Base-by-base conservation (phyloP, 345 rosid genomes). In the Lenwebbia sp. region DNA sequence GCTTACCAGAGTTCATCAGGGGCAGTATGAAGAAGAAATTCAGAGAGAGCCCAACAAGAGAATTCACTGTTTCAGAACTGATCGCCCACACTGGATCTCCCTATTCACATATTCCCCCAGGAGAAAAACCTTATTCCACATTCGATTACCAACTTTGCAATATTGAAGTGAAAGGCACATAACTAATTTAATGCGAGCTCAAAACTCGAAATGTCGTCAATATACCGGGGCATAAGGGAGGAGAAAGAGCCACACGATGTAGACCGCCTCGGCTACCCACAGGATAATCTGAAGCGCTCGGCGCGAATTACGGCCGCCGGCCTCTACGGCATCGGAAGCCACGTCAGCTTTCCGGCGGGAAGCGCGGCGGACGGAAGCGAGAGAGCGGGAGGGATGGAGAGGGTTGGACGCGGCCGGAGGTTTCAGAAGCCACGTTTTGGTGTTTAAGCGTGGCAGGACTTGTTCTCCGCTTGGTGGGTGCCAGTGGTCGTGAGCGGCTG, bases 61-160 rank as follows among this genome's bases (percentile, higher is more conserved):
- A 93, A 87, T 91, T 90, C 52, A 97, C 89, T 4, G 99, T 96
- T 49, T 94, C 94, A 7, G 94, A 86, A 88, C 96, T 94, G 86
- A 96, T 94, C 9, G 94, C 95, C 98, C 99, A 96, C 83, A 96
- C 98, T 6, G 99, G 98, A 92, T 97, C 98, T 83, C 99, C 98
- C 99, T 96, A 92, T 87, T 55, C 60, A 47, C 86, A 25, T 65
- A 82, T 88, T 82, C 75, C 85, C 40, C 86, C 51, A 50, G 19
- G 14, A 76, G 44, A 50, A 40, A 74, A 85, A 84, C 33, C 81
- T 54, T 28, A 26, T 58, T 28, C 51, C 37, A 44, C 44, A 52
- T 57, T 75, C 57, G 54, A 51, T 9, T 51, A 12, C 52, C 83
- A 47, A 84, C 22, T 12, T 55, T 54, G 83, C 85, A 33, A 22